These are phyloP conservation scores for Francoa sonchifolia DNA, from an alignment of 441 rosid genomes.

Conservation along the genomic window DNA sequence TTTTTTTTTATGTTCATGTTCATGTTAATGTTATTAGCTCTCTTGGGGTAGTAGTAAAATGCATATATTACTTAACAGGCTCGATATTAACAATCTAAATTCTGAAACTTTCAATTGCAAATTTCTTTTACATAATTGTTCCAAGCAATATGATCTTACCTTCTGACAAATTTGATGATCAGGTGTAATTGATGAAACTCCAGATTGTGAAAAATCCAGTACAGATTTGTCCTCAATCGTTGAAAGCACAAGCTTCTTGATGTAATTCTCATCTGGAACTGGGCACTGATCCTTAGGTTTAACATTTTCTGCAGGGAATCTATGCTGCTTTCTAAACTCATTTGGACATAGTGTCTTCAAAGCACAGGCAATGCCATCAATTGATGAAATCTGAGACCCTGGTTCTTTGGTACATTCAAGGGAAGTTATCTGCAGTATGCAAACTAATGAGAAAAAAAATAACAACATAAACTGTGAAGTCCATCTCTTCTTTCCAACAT, in stretches of 20 bases:
- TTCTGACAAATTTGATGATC: constrained; percentile 17
- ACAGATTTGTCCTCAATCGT: constrained; percentile 14
- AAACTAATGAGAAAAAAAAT: constrained; percentile 6
- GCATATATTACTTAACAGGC: no score
- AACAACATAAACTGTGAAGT: not conserved
- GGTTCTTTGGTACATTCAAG: constrained; percentile 28
- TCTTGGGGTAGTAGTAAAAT: not conserved
- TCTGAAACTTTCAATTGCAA: constrained; percentile 3
- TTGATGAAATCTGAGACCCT: constrained; percentile 17
- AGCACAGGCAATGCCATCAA: constrained; percentile 27
- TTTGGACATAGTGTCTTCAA: constrained; percentile 23
- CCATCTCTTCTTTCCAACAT: not conserved
- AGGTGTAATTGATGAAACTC: constrained; percentile 14
- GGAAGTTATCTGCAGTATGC: constrained; percentile 27
- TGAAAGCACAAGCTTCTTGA: constrained; percentile 16
- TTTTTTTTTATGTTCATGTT: no score
- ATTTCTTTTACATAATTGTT: constrained; percentile 7
- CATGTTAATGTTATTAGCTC: no score
- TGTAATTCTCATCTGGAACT: constrained; percentile 17
- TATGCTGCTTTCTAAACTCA: constrained; percentile 22
- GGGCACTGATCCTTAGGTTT: constrained; percentile 39
- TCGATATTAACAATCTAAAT: not conserved
- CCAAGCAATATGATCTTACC: constrained; percentile 23
- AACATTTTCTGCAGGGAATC: constrained; percentile 16
- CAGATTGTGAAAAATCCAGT: constrained; percentile 12